Evolutionary conservation across 2,329 filamentous ascomycete genomes (phyloP).

Genomic region (Talaromyces sp.): DNA sequence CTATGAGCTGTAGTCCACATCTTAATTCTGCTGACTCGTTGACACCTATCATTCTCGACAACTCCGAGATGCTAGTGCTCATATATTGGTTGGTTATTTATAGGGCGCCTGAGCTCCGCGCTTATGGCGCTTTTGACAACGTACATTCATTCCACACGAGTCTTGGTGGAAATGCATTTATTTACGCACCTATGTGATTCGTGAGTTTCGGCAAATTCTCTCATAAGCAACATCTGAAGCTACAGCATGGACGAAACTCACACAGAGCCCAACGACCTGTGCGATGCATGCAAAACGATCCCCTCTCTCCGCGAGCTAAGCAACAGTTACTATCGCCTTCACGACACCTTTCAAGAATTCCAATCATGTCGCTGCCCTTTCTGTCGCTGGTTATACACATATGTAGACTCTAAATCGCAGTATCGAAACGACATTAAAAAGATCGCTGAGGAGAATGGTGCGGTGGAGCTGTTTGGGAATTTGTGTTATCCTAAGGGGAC

Average conservation of each 20-base stretch:
- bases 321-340: slow-evolving; percentile 2
- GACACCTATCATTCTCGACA: not conserved
- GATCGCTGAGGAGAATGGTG: not conserved
- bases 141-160: no score
- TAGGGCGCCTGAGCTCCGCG: not conserved
- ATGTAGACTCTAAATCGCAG: not conserved
- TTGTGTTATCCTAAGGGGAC: not conserved
- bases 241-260: not conserved
- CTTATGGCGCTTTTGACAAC: not conserved
- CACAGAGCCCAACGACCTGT: not conserved
- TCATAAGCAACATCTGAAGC: not conserved
- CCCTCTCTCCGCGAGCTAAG: slow-evolving; percentile 8
- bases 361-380: slow-evolving; percentile 7
- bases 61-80: not conserved
- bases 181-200: not conserved
- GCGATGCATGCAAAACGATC: slow-evolving; percentile 2
- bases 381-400: slow-evolving; percentile 9
- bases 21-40: not conserved
- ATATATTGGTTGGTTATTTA: slow-evolving; percentile 1
- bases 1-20: not conserved
- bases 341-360: slow-evolving; percentile 8
- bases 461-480: slow-evolving; percentile 7
- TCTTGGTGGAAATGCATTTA: not conserved
- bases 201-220: not conserved
- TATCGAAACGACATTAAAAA: not conserved